Base-by-base conservation (phyloP, 2,329 filamentous ascomycete genomes). In the Trichoderma koningiopsis region DNA sequence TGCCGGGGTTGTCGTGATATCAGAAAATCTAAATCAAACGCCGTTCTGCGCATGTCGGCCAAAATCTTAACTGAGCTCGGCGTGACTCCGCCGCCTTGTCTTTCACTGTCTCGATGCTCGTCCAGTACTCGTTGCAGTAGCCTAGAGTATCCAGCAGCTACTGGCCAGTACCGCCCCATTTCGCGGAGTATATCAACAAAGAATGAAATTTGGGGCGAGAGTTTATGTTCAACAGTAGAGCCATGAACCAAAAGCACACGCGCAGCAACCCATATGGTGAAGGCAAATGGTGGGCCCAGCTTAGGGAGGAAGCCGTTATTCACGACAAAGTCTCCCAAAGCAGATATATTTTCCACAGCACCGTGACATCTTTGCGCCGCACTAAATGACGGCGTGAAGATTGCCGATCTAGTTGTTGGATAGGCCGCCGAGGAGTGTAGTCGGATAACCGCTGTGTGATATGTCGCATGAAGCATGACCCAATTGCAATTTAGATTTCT, bases 361-460 rank as follows among this genome's bases (percentile, higher is more conserved):
- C 87, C 87, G 70, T 94, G 88, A 75, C 94, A 97, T 53, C 92
- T 86, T 77, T 97, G 93, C 66, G 89, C 92, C 35, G 94, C 94
- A 74, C 89, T 92, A 78, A 93, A 96, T 0, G 92, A 96, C 0
- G 94, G 92, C 0, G 92, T 94, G 81, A 97, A 97, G 64, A 97
- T 94, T 14, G 91, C 90, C 1, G 93, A 97, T 37, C 92, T 87
- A 4, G 92, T 96, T 5, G 93, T 96, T 4, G 94, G 94, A 78
- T 97, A 97, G 2, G 94, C 94, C 6, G 94, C 93, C 1, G 93
- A 97, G 0, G 94, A 97, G 81, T 97, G 94, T 29, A 97, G 85
- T 43, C 94, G 89, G 74, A 97, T 97, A 10, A 97, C 90, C 57
- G 94, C 92, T 0, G 93, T 96, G 79, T 96, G 92, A 76, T 94